A percentile compares a stretch with the other conserved stretches of the same genome.
These are phyloP conservation scores for Coniochaeta sp. DNA, from an alignment of 2,329 filamentous ascomycete species.

Conservation along the genomic window DNA sequence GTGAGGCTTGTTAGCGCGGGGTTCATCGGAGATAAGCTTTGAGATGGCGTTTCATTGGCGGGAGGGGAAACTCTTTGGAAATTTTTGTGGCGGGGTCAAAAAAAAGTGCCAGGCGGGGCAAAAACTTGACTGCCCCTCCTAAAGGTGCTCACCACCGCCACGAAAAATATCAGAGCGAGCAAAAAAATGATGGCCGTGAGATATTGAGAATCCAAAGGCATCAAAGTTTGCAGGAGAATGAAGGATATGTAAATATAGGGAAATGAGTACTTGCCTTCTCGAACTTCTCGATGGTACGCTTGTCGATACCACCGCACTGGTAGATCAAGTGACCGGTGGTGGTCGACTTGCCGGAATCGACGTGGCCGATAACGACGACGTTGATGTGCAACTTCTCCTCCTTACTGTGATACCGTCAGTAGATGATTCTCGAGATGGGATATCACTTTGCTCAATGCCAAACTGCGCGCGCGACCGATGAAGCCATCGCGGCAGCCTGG, in stretches of 20 bases:
- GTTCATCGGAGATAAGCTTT: not conserved
- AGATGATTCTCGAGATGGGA: not conserved
- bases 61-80: not conserved
- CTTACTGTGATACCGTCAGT: conserved; percentile 56
- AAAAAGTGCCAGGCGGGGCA: not conserved
- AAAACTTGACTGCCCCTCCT: not conserved
- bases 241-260: conserved; percentile 6
- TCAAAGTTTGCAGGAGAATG: not conserved
- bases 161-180: not conserved
- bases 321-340: conserved; percentile 97
- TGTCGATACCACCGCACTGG: conserved; percentile 99
- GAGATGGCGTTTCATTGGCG: not conserved
- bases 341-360: conserved; percentile 99
- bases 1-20: conserved; percentile 19
- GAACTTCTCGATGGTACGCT: conserved; percentile 99
- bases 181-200: not conserved
- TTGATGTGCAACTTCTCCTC: conserved; percentile 94
- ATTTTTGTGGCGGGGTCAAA: conserved; percentile 2
- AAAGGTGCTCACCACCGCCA: not conserved
- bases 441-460: not conserved
- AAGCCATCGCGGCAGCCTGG: conserved; percentile 4
- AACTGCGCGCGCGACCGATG: not conserved
- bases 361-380: conserved; percentile 63
- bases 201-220: conserved; percentile 9
- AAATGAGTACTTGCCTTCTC: conserved; percentile 74